phyloP scores from a whole-genome alignment of 208 protist genomes.

The Porcisia deanei region DNA sequence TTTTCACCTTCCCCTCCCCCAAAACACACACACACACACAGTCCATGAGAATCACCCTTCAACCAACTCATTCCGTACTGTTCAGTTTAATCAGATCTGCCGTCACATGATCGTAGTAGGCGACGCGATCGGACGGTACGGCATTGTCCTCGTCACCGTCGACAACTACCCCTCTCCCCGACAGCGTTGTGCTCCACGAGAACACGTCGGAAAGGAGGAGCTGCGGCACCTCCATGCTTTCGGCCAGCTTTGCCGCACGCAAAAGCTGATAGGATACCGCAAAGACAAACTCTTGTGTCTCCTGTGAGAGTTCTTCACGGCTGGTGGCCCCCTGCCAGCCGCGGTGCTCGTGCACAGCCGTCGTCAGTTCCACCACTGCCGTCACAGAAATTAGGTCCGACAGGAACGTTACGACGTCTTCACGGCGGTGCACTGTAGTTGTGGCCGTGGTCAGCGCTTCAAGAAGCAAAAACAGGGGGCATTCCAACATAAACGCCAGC shows the following conservation, averaged over 20 bases:
- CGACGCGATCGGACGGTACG: slow-evolving; percentile 51
- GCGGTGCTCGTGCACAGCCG: background rate
- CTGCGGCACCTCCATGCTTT: slow-evolving; percentile 68
- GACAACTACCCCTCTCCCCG: slow-evolving; percentile 42
- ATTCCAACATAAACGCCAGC: slow-evolving; percentile 18
- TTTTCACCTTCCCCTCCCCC: slow-evolving; percentile 29
- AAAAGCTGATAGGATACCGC: slow-evolving; percentile 55
- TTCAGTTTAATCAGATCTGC: slow-evolving; percentile 82
- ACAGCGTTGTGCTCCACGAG: slow-evolving; percentile 23
- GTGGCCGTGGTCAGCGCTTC: slow-evolving; percentile 43
- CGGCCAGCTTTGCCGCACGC: slow-evolving; percentile 57
- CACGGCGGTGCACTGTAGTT: slow-evolving; percentile 41
- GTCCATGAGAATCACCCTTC: background rate
- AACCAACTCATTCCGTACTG: slow-evolving; percentile 17
- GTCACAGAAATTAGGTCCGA: slow-evolving; percentile 36
- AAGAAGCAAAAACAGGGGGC: slow-evolving; percentile 31
- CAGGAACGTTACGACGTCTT: slow-evolving; percentile 37
- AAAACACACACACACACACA: background rate
- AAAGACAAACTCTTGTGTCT: slow-evolving; percentile 27
- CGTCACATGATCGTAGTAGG: slow-evolving; percentile 83
- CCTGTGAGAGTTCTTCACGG: background rate
- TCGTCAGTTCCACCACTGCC: slow-evolving; percentile 25
- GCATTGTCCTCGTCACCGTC: slow-evolving; percentile 58
- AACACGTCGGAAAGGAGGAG: slow-evolving; percentile 49
- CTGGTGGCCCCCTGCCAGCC: background rate